Conservation (phyloP, 139 green algal genomes). For the Volvox africanus region DNA sequence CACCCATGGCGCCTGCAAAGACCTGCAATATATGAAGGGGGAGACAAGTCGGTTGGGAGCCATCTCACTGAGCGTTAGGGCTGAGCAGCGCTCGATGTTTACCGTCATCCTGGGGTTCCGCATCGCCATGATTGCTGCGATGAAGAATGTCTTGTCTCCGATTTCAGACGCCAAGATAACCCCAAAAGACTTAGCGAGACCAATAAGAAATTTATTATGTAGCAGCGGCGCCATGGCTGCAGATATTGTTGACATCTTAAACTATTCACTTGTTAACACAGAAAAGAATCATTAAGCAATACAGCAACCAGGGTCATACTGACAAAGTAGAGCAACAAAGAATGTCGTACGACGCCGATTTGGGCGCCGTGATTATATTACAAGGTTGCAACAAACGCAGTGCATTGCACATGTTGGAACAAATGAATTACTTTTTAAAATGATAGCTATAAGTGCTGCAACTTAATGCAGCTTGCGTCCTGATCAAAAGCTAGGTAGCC, state of each 20-base stretch:
- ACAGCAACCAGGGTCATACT: no score
- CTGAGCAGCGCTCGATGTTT: not conserved
- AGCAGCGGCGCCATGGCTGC: not conserved
- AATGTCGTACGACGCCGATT: no score
- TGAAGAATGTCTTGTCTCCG: constrained; percentile 99
- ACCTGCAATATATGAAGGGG: constrained; percentile 68
- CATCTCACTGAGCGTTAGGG: not conserved
- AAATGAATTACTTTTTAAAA: no score
- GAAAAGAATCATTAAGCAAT: not conserved
- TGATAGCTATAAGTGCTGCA: no score
- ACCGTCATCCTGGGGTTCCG: constrained; percentile 76
- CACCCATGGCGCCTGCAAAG: constrained; percentile 84
- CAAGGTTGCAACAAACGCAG: no score
- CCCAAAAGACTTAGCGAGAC: constrained; percentile 55
- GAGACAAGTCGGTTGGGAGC: not conserved
- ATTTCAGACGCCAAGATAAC: constrained; percentile 85
- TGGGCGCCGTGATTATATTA: no score
- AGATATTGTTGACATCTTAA: not conserved
- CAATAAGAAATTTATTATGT: constrained; percentile 23
- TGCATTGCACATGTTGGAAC: no score
- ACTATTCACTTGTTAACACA: not conserved
- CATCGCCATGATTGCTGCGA: constrained; percentile 94
- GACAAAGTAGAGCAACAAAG: no score
- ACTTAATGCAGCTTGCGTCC: no score
- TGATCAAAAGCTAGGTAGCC: not conserved